phyloP scores from a whole-genome alignment of 2,329 filamentous ascomycete genomes.

The Geosmithia putterillii region DNA sequence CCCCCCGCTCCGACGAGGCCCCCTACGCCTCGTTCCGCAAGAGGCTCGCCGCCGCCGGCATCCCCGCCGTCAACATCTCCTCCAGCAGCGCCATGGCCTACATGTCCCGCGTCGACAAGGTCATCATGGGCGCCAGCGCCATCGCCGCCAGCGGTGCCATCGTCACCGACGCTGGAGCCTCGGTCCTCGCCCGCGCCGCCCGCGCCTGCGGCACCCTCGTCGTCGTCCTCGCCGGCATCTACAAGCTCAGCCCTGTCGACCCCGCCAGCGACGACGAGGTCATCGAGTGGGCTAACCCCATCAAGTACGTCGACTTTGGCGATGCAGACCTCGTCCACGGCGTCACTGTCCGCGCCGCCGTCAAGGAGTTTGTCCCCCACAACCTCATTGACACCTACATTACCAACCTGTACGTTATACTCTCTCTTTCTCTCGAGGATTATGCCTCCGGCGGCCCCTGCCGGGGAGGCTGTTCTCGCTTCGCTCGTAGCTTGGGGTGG shows the following conservation, averaged over 20 bases:
- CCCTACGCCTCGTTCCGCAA: slow-evolving; percentile 54
- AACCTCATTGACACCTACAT: slow-evolving; percentile 72
- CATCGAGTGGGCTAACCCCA: slow-evolving; percentile 77
- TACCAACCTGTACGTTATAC: slow-evolving; percentile 53
- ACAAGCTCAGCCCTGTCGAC: slow-evolving; percentile 86
- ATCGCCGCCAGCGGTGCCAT: slow-evolving; percentile 83
- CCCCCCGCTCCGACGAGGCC: slow-evolving; percentile 16
- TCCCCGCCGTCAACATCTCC: slow-evolving; percentile 72
- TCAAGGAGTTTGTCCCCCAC: slow-evolving; percentile 72
- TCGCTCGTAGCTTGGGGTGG: no score
- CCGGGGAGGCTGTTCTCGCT: neutral
- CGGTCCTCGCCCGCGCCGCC: slow-evolving; percentile 73
- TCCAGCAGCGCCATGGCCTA: slow-evolving; percentile 83
- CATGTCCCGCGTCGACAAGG: slow-evolving; percentile 92
- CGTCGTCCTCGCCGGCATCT: slow-evolving; percentile 80
- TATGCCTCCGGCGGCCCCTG: no score
- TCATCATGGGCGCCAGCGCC: slow-evolving; percentile 77
- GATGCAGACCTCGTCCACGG: slow-evolving; percentile 65
- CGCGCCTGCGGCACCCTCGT: slow-evolving; percentile 74
- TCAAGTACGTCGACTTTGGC: slow-evolving; percentile 62
- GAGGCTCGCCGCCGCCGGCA: slow-evolving; percentile 63
- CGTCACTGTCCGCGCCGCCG: slow-evolving; percentile 64
- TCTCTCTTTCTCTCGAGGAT: neutral
- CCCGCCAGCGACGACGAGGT: slow-evolving; percentile 71
- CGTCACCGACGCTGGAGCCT: slow-evolving; percentile 72